Percentiles rank a stretch among this genome's conserved stretches.
phyloP scores from a whole-genome alignment of 352 stramenopile species.

The Phytopythium oedochilum region DNA sequence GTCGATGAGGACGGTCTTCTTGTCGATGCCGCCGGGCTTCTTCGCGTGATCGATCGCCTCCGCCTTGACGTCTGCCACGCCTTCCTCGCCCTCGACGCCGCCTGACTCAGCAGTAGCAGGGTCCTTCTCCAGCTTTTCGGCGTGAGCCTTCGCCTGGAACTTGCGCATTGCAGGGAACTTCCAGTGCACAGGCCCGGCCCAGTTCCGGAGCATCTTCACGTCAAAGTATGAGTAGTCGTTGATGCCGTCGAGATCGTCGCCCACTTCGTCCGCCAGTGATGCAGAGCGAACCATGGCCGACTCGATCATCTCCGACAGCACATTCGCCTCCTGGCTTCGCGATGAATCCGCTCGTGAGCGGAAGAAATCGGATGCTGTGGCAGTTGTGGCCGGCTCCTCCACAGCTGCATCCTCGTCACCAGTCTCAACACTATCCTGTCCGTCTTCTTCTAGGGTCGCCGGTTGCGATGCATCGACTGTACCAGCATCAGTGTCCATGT shows the following conservation, averaged over 20 bases:
- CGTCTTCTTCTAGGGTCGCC: constrained; percentile 17
- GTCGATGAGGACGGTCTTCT: constrained; percentile 41
- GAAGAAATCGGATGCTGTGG: constrained; percentile 62
- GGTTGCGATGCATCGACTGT: constrained; percentile 19
- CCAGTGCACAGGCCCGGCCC: constrained; percentile 68
- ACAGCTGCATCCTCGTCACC: constrained; percentile 8
- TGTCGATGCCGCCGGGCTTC: constrained; percentile 23
- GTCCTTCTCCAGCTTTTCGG: constrained; percentile 21
- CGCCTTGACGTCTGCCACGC: constrained; percentile 23
- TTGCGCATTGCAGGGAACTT: constrained; percentile 61
- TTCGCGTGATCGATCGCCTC: constrained; percentile 13
- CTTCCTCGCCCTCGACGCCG: constrained; percentile 22
- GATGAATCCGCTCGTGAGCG: constrained; percentile 35
- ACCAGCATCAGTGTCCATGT: constrained; percentile 26
- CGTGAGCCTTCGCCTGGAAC: constrained; percentile 28
- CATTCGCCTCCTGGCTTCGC: constrained; percentile 43
- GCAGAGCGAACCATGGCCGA: constrained; percentile 62
- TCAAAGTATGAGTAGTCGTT: constrained; percentile 85
- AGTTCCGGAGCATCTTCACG: constrained; percentile 79
- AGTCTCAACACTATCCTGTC: constrained; percentile 15
- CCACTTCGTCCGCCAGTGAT: constrained; percentile 32
- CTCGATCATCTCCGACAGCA: constrained; percentile 72
- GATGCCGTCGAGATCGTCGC: constrained; percentile 31
- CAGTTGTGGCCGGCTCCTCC: constrained; percentile 21
- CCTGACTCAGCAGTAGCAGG: constrained; percentile 16